These are phyloP conservation scores for Mycena amicta DNA, from an alignment of 768 basidiomycete genomes.

Conservation along the genomic window DNA sequence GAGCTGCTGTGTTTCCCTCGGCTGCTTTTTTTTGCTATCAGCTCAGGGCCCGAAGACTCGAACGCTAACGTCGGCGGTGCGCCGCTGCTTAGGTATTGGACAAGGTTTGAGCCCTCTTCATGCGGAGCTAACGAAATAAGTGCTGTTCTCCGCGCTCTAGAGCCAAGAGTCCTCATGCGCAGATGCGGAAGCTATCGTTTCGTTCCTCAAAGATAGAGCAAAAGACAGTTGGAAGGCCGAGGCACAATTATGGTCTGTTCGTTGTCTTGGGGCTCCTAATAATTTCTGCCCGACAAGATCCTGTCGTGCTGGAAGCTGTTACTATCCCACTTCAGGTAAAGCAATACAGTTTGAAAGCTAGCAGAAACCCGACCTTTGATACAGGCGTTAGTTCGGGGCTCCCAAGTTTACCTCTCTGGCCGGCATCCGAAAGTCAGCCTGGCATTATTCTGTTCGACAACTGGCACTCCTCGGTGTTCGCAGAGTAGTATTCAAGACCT, in stretches of 20 bases:
- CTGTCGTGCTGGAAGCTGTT: conserved; percentile 81
- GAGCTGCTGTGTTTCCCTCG: conserved; percentile 58
- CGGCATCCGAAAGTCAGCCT: conserved; percentile 70
- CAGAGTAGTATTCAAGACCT: conserved; percentile 85
- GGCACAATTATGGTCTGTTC: conserved; percentile 62
- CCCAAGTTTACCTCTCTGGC: conserved; percentile 77
- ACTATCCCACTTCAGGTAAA: conserved; percentile 68
- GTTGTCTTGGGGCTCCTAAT: conserved; percentile 4
- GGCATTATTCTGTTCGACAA: conserved; percentile 9
- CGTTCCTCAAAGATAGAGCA: conserved; percentile 69
- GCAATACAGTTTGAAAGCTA: neutral
- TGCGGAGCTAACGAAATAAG: conserved; percentile 59
- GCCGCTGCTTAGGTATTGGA: neutral
- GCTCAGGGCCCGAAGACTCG: conserved; percentile 34
- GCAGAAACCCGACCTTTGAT: neutral
- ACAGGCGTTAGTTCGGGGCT: conserved; percentile 69
- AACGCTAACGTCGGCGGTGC: conserved; percentile 6
- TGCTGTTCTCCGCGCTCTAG: conserved; percentile 61
- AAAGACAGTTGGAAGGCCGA: conserved; percentile 66
- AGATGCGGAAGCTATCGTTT: conserved; percentile 65
- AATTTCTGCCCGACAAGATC: conserved; percentile 45
- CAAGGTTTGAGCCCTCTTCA: conserved; percentile 1
- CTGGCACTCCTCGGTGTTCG: conserved; percentile 12
- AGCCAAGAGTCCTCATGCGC: conserved; percentile 64
- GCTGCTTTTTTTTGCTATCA: conserved; percentile 55